Evolutionary conservation across 805 yeast genomes (phyloP).

Genomic region (Myxozyma neglecta): DNA sequence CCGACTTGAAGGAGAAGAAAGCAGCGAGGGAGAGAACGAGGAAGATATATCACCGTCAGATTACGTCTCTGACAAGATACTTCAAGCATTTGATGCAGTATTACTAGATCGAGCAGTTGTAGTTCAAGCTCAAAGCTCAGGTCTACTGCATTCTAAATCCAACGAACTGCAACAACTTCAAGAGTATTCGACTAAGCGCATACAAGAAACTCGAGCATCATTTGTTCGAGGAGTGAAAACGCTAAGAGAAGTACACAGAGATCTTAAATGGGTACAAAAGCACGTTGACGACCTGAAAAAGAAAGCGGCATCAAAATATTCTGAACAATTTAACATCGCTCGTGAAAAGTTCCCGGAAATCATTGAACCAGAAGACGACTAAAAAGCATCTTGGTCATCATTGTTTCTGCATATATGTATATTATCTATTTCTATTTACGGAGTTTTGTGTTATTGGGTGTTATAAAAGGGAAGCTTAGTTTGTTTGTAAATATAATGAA

Average conservation of each 20-base stretch:
- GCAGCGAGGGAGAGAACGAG: conserved; percentile 1
- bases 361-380: conserved; percentile 25
- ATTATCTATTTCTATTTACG: background rate
- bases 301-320: conserved; percentile 14
- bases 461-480: too few species aligned
- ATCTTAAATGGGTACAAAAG: conserved; percentile 30
- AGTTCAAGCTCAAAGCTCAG: conserved; percentile 29
- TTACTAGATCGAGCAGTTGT: conserved; percentile 29
- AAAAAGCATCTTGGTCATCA: background rate
- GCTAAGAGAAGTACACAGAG: conserved; percentile 27
- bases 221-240: conserved; percentile 23
- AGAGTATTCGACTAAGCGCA: conserved; percentile 14
- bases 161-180: conserved; percentile 26
- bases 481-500: too few species aligned
- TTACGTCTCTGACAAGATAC: conserved; percentile 26
- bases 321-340: conserved; percentile 21
- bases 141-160: conserved; percentile 25
- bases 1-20: background rate
- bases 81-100: conserved; percentile 28
- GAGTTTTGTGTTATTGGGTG: background rate
- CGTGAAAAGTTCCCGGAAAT: conserved; percentile 30
- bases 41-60: conserved; percentile 23
- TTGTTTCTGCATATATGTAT: background rate
- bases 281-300: conserved; percentile 25
- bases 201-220: conserved; percentile 19